phyloP scores from a whole-genome alignment of 139 green algal genomes.

The Tetradesmus lagerheimii region DNA sequence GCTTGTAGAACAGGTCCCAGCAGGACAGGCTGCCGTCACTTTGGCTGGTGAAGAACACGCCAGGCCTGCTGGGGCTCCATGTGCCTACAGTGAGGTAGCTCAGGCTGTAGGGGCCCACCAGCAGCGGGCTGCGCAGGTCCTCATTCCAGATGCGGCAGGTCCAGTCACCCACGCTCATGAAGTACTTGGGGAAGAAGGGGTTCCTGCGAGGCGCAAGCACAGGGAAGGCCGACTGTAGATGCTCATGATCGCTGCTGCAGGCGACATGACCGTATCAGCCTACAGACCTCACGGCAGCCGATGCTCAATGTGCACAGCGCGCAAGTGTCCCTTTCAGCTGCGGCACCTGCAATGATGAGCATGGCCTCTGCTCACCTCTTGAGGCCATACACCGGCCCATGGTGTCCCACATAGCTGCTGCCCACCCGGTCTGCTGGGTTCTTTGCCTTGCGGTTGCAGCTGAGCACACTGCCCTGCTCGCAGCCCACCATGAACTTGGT shows the following conservation, averaged over 20 bases:
- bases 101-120: slow-evolving; percentile 86
- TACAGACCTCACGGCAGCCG: too few species aligned
- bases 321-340: too few species aligned
- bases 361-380: slow-evolving; percentile 10
- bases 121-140: slow-evolving; percentile 90
- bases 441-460: slow-evolving; percentile 95
- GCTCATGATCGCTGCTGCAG: too few species aligned
- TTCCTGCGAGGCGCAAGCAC: slow-evolving; percentile 70
- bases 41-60: slow-evolving; percentile 90
- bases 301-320: too few species aligned
- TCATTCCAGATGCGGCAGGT: slow-evolving; percentile 93
- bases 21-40: slow-evolving; percentile 87
- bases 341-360: neutral
- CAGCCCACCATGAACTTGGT: slow-evolving; percentile 98
- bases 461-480: slow-evolving; percentile 84
- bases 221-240: too few species aligned
- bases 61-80: slow-evolving; percentile 81
- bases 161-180: slow-evolving; percentile 94
- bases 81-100: slow-evolving; percentile 84
- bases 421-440: slow-evolving; percentile 89
- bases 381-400: slow-evolving; percentile 87
- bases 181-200: slow-evolving; percentile 95
- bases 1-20: slow-evolving; percentile 96
- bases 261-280: too few species aligned
- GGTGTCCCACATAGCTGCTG: slow-evolving; percentile 84